These are phyloP conservation scores for Stenocarpella maydis DNA, from an alignment of 2,329 filamentous ascomycete genomes.

Conservation along the genomic window DNA sequence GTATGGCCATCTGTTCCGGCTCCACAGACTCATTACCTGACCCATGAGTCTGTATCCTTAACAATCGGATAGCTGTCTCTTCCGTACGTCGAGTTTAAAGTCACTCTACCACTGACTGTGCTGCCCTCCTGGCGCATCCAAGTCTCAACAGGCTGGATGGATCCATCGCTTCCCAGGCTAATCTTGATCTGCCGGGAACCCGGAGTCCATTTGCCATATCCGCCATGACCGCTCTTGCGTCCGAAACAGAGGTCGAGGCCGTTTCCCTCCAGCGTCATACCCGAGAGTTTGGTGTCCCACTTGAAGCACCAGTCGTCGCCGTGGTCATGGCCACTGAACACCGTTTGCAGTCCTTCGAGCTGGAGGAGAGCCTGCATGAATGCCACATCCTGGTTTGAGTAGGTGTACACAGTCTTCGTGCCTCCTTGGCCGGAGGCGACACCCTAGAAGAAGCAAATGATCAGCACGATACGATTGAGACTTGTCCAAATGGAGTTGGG, in stretches of 20 bases:
- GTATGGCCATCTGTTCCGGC: too few relatives aligned
- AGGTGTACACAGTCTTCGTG: slow-evolving; percentile 17
- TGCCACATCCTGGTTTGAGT: slow-evolving; percentile 61
- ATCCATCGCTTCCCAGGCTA: slow-evolving; percentile 42
- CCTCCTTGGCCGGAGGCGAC: slow-evolving; percentile 9
- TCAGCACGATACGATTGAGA: neutral
- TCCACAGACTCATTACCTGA: neutral
- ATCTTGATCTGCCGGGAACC: slow-evolving; percentile 66
- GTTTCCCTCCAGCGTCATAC: slow-evolving; percentile 47
- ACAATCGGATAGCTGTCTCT: slow-evolving; percentile 6
- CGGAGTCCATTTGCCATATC: slow-evolving; percentile 71
- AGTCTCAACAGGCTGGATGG: slow-evolving; percentile 5
- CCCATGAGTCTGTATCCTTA: slow-evolving; percentile 1
- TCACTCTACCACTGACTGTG: slow-evolving; percentile 7
- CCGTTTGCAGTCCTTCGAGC: slow-evolving; percentile 61
- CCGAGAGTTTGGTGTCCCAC: slow-evolving; percentile 49
- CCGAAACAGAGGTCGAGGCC: slow-evolving; percentile 56
- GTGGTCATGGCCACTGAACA: slow-evolving; percentile 75
- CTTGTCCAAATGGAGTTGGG: too few relatives aligned
- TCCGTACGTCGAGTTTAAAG: slow-evolving; percentile 8
- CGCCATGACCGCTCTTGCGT: slow-evolving; percentile 74
- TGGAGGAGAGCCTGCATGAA: slow-evolving; percentile 70
- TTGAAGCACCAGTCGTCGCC: slow-evolving; percentile 66
- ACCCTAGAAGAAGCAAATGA: slow-evolving; percentile 48
- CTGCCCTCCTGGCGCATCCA: slow-evolving; percentile 23